Percentiles rank a stretch among this genome's conserved stretches.
These are phyloP conservation scores for Neopestalotiopsis sp. DNA, from an alignment of 2,329 filamentous ascomycete species.

Conservation along the genomic window DNA sequence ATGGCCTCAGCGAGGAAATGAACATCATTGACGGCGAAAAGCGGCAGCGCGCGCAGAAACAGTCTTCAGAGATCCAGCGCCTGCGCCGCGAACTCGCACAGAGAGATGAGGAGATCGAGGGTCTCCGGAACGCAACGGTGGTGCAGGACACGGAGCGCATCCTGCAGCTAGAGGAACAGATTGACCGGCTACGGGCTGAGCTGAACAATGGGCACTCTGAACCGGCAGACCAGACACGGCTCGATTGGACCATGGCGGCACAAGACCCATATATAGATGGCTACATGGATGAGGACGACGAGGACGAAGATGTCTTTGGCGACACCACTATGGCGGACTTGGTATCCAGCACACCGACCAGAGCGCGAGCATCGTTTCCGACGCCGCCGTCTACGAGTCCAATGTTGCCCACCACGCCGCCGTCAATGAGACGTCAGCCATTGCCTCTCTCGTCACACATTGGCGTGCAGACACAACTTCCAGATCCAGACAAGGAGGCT, in stretches of 20 bases:
- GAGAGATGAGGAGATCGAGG: slow-evolving; percentile 58
- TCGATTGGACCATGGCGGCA: slow-evolving; percentile 58
- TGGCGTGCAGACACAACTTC: slow-evolving; percentile 47
- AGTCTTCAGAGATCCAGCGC: slow-evolving; percentile 51
- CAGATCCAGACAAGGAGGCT: slow-evolving; percentile 46
- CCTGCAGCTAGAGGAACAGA: slow-evolving; percentile 40
- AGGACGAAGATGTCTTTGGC: slow-evolving; percentile 41
- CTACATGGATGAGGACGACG: slow-evolving; percentile 22
- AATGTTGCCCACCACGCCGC: slow-evolving; percentile 41
- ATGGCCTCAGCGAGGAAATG: slow-evolving; percentile 63
- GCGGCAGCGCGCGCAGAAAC: slow-evolving; percentile 41
- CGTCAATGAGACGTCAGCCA: slow-evolving; percentile 28
- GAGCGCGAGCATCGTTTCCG: slow-evolving; percentile 50
- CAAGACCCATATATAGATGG: slow-evolving; percentile 52
- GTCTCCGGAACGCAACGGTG: slow-evolving; percentile 55
- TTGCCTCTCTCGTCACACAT: slow-evolving; percentile 32
- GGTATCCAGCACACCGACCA: slow-evolving; percentile 55
- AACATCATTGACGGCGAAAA: slow-evolving; percentile 56
- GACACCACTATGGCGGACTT: slow-evolving; percentile 57
- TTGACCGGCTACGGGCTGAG: slow-evolving; percentile 37
- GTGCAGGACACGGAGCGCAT: slow-evolving; percentile 51
- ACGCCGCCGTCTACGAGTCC: slow-evolving; percentile 61
- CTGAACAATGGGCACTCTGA: slow-evolving; percentile 25
- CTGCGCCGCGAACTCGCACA: slow-evolving; percentile 54
- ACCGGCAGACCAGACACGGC: slow-evolving; percentile 27